Evolutionary conservation across 257 asterid genomes (phyloP).

Genomic region (Primulina tabacum): DNA sequence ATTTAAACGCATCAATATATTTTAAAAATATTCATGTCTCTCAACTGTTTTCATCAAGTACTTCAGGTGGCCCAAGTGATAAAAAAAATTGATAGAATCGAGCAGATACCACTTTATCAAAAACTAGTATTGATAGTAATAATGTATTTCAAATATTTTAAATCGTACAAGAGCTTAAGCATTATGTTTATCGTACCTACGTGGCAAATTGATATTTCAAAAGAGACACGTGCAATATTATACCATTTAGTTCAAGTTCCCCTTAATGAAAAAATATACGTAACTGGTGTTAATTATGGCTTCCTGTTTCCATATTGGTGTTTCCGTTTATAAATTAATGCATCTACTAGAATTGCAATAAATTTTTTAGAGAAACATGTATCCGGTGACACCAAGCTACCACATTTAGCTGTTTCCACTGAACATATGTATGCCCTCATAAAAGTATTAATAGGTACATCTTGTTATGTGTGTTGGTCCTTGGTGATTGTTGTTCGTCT

Average conservation of each 20-base stretch:
- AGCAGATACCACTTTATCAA: no score
- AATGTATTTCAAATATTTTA: no score
- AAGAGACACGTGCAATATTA: no score
- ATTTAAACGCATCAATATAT: slow-evolving; percentile 8
- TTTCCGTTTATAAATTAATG: no score
- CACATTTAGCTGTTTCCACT: not conserved
- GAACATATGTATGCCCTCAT: not conserved
- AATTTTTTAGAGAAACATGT: no score
- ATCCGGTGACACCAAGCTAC: not conserved
- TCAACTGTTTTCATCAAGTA: not conserved
- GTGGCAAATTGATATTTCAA: no score
- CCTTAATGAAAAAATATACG: no score
- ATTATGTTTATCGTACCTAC: no score
- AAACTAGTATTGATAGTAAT: no score
- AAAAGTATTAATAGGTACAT: not conserved
- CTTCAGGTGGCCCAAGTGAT: not conserved
- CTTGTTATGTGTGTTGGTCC: slow-evolving; percentile 3
- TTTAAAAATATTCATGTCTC: not conserved
- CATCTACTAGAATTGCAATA: no score
- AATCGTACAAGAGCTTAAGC: no score
- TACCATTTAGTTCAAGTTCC: not conserved
- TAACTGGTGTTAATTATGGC: not conserved
- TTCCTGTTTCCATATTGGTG: no score
- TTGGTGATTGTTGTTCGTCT: slow-evolving; percentile 22
- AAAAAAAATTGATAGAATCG: not conserved